Conservation (phyloP, 1,284 basidiomycete species). For the Schizophyllum amplum region DNA sequence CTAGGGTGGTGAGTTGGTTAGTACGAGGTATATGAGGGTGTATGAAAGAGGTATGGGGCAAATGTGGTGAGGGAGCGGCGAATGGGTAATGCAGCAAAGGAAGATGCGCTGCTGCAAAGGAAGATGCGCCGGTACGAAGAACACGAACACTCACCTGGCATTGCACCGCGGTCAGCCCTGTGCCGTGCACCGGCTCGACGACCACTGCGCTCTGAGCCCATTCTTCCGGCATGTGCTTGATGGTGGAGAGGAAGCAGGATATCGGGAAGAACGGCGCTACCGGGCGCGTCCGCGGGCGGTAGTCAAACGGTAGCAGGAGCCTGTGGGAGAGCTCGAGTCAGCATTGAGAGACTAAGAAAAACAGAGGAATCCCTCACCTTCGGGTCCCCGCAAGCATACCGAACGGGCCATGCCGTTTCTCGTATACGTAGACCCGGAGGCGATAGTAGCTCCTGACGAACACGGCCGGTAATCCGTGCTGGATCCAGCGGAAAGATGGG, state of each 20-base stretch:
- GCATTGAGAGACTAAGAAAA: neutral
- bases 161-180: neutral
- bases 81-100: too few species aligned
- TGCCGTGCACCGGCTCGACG: neutral
- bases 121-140: too few species aligned
- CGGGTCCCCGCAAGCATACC: neutral
- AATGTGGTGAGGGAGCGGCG: too few species aligned
- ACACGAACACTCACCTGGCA: neutral
- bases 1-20: neutral
- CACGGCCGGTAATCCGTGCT: neutral
- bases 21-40: neutral
- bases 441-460: neutral
- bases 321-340: neutral
- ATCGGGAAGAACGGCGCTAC: neutral
- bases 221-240: constrained; percentile 10
- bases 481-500: neutral
- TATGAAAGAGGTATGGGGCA: neutral
- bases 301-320: constrained; percentile 1
- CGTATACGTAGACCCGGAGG: neutral
- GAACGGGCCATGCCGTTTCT: neutral
- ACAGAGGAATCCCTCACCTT: neutral
- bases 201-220: constrained; percentile 3
- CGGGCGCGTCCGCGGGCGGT: constrained; percentile 6
- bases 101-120: too few species aligned
- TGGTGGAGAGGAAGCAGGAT: constrained; percentile 5